These are phyloP conservation scores for Grosmannia huntii DNA, from an alignment of 2,329 filamentous ascomycete species.

Conservation along the genomic window DNA sequence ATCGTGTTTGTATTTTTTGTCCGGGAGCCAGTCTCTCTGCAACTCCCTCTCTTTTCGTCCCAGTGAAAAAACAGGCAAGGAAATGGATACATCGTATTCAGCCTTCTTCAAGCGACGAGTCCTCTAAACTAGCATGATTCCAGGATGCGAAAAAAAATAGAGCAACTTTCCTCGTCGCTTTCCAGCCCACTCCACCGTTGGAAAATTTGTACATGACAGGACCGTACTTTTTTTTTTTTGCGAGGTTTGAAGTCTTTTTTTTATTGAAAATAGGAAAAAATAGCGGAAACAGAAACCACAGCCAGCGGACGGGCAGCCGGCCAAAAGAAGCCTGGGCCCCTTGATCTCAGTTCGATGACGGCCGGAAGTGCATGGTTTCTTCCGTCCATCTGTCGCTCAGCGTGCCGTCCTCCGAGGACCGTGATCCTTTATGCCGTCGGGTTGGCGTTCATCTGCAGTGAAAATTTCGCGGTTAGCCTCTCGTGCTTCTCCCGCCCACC, in stretches of 20 bases:
- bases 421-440: constrained; percentile 3
- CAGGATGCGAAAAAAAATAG: not conserved
- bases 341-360: not conserved
- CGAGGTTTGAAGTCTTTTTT: not conserved
- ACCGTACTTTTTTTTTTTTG: not conserved
- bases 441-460: constrained; percentile 13
- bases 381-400: not conserved
- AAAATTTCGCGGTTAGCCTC: not conserved
- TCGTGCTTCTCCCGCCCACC: not conserved
- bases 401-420: not conserved
- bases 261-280: not conserved
- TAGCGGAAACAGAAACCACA: not conserved
- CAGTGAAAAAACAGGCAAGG: not conserved
- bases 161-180: not conserved
- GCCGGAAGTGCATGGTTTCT: not conserved
- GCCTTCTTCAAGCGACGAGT: not conserved
- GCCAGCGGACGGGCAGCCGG: not conserved
- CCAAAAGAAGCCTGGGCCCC: not conserved
- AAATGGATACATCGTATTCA: not conserved
- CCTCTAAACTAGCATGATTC: not conserved
- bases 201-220: not conserved
- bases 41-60: not conserved
- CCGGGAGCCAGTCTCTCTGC: not conserved
- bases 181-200: not conserved
- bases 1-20: not conserved